These are phyloP conservation scores for Hypoxylon sp. DNA, from an alignment of 2,329 filamentous ascomycete species.

Conservation along the genomic window DNA sequence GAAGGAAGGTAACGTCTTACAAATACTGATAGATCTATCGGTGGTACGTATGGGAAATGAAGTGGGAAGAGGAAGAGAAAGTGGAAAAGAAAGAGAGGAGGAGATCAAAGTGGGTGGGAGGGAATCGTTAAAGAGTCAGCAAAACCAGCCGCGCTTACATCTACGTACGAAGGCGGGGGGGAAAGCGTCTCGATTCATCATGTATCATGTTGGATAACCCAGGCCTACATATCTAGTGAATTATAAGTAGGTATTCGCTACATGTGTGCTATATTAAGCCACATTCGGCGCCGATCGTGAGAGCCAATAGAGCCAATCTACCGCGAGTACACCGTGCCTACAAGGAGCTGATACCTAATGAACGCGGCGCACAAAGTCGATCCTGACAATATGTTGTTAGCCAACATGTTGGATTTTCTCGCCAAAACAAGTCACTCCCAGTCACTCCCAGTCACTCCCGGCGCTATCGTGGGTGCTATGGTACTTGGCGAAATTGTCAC, in stretches of 20 bases:
- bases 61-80: slow-evolving; percentile 1
- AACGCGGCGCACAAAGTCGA: slow-evolving; percentile 7
- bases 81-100: slow-evolving; percentile 1
- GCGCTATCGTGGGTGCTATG: not conserved
- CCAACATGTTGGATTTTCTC: not conserved
- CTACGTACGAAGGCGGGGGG: slow-evolving; percentile 19
- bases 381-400: slow-evolving; percentile 5
- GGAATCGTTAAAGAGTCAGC: slow-evolving; percentile 17
- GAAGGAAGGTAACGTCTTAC: not conserved
- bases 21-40: slow-evolving; percentile 1
- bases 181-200: slow-evolving; percentile 22
- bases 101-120: slow-evolving; percentile 4
- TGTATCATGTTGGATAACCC: slow-evolving; percentile 25
- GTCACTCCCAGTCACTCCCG: not conserved
- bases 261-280: slow-evolving; percentile 31
- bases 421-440: not conserved
- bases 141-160: slow-evolving; percentile 18
- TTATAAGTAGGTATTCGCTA: slow-evolving; percentile 21
- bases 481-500: slow-evolving; percentile 11
- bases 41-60: not conserved
- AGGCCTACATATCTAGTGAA: slow-evolving; percentile 19
- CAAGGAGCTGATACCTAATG: slow-evolving; percentile 9
- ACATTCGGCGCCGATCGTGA: slow-evolving; percentile 20
- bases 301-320: slow-evolving; percentile 17
- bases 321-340: slow-evolving; percentile 7